These are phyloP conservation scores for Ophiocordyceps robertsii DNA, from an alignment of 2,329 filamentous ascomycete species.

Conservation along the genomic window DNA sequence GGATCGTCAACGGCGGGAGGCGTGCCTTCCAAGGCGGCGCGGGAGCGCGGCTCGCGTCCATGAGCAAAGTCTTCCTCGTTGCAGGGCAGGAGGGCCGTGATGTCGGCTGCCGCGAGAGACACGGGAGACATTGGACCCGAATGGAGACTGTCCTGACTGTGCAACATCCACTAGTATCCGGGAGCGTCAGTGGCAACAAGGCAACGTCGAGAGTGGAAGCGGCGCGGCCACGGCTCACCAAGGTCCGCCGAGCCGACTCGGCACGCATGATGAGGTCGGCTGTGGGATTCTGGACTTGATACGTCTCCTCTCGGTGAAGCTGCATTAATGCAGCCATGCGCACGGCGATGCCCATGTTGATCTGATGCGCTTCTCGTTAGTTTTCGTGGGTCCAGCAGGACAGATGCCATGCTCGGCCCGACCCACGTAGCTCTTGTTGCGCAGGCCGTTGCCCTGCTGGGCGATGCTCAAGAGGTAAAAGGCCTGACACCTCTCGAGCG, in stretches of 20 bases:
- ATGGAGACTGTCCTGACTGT: constrained; percentile 44
- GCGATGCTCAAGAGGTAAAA: constrained; percentile 46
- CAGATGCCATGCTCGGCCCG: no score
- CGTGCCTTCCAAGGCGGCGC: constrained; percentile 40
- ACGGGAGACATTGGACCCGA: constrained; percentile 37
- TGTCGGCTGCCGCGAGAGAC: constrained; percentile 36
- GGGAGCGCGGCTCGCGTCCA: constrained; percentile 31
- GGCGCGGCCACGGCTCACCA: constrained; percentile 21
- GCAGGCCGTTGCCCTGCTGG: constrained; percentile 41
- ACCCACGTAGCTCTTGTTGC: constrained; percentile 40
- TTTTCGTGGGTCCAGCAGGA: not conserved
- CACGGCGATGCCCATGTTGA: constrained; percentile 42
- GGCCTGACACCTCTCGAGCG: constrained; percentile 41
- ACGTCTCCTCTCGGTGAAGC: constrained; percentile 42
- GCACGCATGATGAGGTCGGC: constrained; percentile 31
- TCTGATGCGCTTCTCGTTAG: constrained; percentile 10
- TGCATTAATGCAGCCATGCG: constrained; percentile 42
- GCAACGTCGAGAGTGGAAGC: not conserved
- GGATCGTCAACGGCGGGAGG: constrained; percentile 34
- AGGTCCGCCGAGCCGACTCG: constrained; percentile 42
- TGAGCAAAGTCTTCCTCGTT: constrained; percentile 37
- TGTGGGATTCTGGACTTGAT: constrained; percentile 26
- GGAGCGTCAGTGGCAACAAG: no score
- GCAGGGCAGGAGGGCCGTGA: constrained; percentile 39
- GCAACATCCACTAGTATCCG: constrained; percentile 38